Percentiles rank a stretch among this genome's conserved stretches.
These are phyloP conservation scores for Cystofilobasidium macerans DNA, from an alignment of 768 basidiomycete genomes.

Conservation along the genomic window DNA sequence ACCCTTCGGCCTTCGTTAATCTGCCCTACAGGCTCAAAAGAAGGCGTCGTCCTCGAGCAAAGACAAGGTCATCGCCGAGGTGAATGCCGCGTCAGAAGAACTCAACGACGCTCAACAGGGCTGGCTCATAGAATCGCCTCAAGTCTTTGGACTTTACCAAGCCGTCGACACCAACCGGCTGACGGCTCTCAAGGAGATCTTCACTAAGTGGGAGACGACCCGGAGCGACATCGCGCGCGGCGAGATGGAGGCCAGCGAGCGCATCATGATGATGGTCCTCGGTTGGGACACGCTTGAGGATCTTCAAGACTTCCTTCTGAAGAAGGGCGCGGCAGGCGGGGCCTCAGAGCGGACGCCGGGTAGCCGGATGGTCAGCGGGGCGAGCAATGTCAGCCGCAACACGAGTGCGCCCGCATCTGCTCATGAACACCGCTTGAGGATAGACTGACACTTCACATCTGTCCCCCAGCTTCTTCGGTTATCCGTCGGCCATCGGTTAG, in stretches of 20 bases:
- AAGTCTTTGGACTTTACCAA: conserved; percentile 36
- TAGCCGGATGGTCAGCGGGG: conserved; percentile 14
- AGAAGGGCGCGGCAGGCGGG: conserved; percentile 1
- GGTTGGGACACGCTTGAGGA: conserved; percentile 37
- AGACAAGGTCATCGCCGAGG: conserved; percentile 23
- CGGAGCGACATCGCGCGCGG: conserved; percentile 33
- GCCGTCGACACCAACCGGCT: conserved; percentile 34
- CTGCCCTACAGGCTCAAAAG: conserved; percentile 21
- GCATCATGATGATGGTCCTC: conserved; percentile 31
- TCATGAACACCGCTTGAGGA: not conserved
- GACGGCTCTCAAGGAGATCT: conserved; percentile 34
- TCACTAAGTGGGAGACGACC: conserved; percentile 37
- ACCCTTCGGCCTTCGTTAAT: not conserved
- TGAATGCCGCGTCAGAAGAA: conserved; percentile 11
- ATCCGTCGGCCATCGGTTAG: conserved; percentile 17
- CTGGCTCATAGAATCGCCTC: conserved; percentile 30
- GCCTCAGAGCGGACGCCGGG: not conserved
- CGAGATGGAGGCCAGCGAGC: conserved; percentile 35
- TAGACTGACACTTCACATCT: not conserved
- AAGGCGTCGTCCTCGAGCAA: conserved; percentile 23
- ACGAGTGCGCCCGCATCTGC: not conserved
- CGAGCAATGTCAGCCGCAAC: conserved; percentile 14
- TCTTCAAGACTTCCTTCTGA: conserved; percentile 30
- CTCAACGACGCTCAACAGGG: conserved; percentile 24
- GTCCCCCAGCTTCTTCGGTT: not conserved